Percentiles rank a stretch among this genome's conserved stretches.
These are phyloP conservation scores for Pholiota adiposa DNA, from an alignment of 1,284 basidiomycete genomes.

Conservation along the genomic window DNA sequence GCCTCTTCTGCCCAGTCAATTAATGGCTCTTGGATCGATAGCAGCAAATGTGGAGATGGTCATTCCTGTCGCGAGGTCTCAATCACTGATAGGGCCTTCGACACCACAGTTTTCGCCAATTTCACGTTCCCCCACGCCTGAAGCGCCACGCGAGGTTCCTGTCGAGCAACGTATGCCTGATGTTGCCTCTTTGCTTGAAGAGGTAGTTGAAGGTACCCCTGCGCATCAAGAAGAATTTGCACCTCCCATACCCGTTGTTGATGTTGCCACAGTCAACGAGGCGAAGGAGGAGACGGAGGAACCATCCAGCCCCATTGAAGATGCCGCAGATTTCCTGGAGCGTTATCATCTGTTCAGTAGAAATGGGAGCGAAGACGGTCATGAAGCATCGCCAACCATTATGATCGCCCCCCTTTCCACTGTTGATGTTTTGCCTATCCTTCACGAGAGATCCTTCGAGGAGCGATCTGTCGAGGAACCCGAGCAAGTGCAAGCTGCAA, in stretches of 20 bases:
- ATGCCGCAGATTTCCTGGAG: constrained; percentile 13
- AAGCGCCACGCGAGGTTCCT: background rate
- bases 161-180: background rate
- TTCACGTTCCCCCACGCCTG: background rate
- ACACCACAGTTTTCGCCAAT: background rate
- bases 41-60: constrained; percentile 20
- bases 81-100: background rate
- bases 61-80: constrained; percentile 1
- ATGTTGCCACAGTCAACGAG: background rate
- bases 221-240: background rate
- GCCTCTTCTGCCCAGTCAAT: constrained; percentile 28
- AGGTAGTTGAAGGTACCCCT: background rate
- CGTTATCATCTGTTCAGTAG: constrained; percentile 12
- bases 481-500: background rate
- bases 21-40: constrained; percentile 22
- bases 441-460: background rate
- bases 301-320: background rate
- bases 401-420: background rate
- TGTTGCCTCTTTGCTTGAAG: background rate
- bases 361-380: constrained; percentile 16
- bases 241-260: background rate
- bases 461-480: background rate
- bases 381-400: background rate
- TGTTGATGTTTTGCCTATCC: background rate
- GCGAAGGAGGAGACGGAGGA: background rate